phyloP scores from a whole-genome alignment of 2,329 filamentous ascomycete species.

The Fusarium cicatricum region DNA sequence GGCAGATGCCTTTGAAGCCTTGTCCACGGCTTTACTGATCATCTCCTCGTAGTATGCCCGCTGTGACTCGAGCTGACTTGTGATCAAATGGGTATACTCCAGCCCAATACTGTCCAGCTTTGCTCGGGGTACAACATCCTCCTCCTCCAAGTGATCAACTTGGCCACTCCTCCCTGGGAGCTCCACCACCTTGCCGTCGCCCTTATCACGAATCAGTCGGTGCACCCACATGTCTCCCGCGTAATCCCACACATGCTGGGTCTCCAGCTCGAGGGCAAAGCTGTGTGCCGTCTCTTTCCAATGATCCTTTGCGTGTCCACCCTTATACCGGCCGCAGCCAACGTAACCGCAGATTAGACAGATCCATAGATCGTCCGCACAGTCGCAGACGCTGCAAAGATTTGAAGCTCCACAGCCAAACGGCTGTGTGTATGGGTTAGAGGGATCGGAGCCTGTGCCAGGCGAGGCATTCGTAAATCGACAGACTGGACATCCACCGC shows the following conservation, averaged over 20 bases:
- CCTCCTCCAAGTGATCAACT: slow-evolving; percentile 52
- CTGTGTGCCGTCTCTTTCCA: slow-evolving; percentile 90
- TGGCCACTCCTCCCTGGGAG: slow-evolving; percentile 67
- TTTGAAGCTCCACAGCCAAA: slow-evolving; percentile 70
- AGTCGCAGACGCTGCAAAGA: slow-evolving; percentile 83
- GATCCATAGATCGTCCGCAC: slow-evolving; percentile 87
- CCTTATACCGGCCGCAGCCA: slow-evolving; percentile 93
- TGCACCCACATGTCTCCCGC: slow-evolving; percentile 96
- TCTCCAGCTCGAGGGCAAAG: slow-evolving; percentile 91
- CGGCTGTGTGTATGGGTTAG: slow-evolving; percentile 61
- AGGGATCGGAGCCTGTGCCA: slow-evolving; percentile 51
- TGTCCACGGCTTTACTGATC: slow-evolving; percentile 87
- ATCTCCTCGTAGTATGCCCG: slow-evolving; percentile 94
- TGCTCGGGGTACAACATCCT: slow-evolving; percentile 75
- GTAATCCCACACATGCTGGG: slow-evolving; percentile 98
- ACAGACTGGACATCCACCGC: slow-evolving; percentile 92
- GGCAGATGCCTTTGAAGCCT: slow-evolving; percentile 77
- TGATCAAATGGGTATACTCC: slow-evolving; percentile 94
- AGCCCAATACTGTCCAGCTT: slow-evolving; percentile 81
- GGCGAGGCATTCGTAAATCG: slow-evolving; percentile 74
- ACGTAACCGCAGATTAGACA: slow-evolving; percentile 93
- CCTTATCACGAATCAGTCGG: slow-evolving; percentile 91
- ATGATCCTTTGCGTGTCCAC: slow-evolving; percentile 91
- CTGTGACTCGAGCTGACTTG: slow-evolving; percentile 91
- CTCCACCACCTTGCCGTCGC: slow-evolving; percentile 91